These are phyloP conservation scores for Irpex sp. DNA, from an alignment of 1,284 basidiomycete genomes.

Conservation along the genomic window DNA sequence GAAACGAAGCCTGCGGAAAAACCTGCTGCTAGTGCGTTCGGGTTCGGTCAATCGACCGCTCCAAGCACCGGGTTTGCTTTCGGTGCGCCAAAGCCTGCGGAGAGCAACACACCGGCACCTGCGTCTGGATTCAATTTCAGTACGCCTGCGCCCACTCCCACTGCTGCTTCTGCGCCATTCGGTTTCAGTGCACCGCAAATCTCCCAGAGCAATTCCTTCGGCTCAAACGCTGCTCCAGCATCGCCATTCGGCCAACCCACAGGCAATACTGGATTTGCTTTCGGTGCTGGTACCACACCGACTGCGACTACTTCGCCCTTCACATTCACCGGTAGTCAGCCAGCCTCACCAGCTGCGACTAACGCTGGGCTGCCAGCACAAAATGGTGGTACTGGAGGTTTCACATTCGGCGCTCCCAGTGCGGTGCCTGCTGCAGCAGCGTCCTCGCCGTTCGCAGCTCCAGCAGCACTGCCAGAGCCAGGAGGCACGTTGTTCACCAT, in stretches of 20 bases:
- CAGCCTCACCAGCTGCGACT: slow-evolving; percentile 31
- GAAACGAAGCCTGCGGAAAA: slow-evolving; percentile 10
- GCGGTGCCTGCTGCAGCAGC: slow-evolving; percentile 13
- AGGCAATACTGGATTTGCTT: slow-evolving; percentile 18
- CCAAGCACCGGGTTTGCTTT: slow-evolving; percentile 7
- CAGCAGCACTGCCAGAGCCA: slow-evolving; percentile 18
- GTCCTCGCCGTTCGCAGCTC: slow-evolving; percentile 23
- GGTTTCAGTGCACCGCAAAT: slow-evolving; percentile 19
- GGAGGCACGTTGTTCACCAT: slow-evolving; percentile 30
- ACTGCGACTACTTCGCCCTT: slow-evolving; percentile 28
- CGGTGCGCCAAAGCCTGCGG: slow-evolving; percentile 18
- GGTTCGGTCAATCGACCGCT: slow-evolving; percentile 17
- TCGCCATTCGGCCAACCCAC: slow-evolving; percentile 25
- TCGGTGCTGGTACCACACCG: slow-evolving; percentile 13
- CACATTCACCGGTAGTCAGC: slow-evolving; percentile 27
- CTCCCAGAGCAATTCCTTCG: slow-evolving; percentile 22
- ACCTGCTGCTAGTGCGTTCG: background rate
- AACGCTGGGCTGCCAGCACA: slow-evolving; percentile 26
- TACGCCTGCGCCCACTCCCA: slow-evolving; percentile 16
- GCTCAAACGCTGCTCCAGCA: slow-evolving; percentile 26
- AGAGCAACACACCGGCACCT: slow-evolving; percentile 17
- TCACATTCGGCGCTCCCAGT: slow-evolving; percentile 25
- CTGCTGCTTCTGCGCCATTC: slow-evolving; percentile 18
- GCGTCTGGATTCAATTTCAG: slow-evolving; percentile 21
- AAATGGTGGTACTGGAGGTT: slow-evolving; percentile 19